Conservation (phyloP, 495 filamentous ascomycete species). For the Penicillium salamii region DNA sequence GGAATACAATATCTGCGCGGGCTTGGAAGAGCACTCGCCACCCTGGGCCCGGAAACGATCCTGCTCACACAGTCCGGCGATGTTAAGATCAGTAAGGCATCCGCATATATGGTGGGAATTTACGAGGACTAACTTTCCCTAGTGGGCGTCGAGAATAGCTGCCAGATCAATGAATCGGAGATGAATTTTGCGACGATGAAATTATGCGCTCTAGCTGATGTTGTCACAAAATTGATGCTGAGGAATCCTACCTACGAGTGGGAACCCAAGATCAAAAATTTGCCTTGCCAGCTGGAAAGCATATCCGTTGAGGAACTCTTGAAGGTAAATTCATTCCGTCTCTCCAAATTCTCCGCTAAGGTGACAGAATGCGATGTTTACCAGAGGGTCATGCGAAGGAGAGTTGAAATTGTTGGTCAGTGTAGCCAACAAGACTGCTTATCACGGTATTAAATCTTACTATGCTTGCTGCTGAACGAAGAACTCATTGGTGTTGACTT, state of each 20-base stretch:
- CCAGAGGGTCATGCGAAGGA: too few relatives aligned
- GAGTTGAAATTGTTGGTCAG: too few relatives aligned
- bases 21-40: background rate
- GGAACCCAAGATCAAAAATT: background rate
- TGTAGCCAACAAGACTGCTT: too few relatives aligned
- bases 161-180: background rate
- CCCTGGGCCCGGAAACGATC: background rate
- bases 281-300: background rate
- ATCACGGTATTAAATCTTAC: too few relatives aligned
- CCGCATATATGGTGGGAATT: background rate
- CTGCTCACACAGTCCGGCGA: slow-evolving; percentile 2
- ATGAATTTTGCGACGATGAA: slow-evolving; percentile 1
- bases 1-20: too few relatives aligned
- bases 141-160: slow-evolving; percentile 3
- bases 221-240: slow-evolving; percentile 1
- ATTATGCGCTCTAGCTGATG: slow-evolving; percentile 2
- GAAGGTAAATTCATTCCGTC: background rate
- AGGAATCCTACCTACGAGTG: slow-evolving; percentile 1
- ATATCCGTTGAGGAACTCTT: background rate
- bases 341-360: background rate
- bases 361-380: too few relatives aligned
- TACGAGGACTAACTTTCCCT: background rate
- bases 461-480: too few relatives aligned
- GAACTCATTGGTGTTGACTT: too few relatives aligned
- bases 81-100: slow-evolving; percentile 2